Conservation (phyloP, 352 stramenopile species). For the Phytophthora nicotianae region DNA sequence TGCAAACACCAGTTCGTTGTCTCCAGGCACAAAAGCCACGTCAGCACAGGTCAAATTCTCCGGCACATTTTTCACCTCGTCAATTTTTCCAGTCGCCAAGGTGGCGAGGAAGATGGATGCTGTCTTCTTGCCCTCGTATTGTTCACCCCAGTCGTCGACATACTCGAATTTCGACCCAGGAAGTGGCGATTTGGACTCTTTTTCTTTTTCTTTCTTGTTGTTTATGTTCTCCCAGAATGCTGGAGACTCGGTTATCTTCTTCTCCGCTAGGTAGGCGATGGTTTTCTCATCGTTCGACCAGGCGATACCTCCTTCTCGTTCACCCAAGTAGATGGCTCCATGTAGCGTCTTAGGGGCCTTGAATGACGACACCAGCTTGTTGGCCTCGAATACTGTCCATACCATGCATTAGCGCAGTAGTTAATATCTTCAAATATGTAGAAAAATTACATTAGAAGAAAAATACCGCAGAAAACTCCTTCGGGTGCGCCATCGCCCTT, state of each 20-base stretch:
- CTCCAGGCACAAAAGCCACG: slow-evolving; percentile 61
- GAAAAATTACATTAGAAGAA: slow-evolving; percentile 2
- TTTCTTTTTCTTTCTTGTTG: slow-evolving; percentile 18
- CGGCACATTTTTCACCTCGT: slow-evolving; percentile 62
- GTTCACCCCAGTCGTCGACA: slow-evolving; percentile 86
- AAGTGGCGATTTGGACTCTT: slow-evolving; percentile 14
- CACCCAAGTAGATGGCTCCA: slow-evolving; percentile 68
- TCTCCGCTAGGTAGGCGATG: slow-evolving; percentile 82
- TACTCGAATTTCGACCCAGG: slow-evolving; percentile 71
- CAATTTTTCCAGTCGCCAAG: slow-evolving; percentile 63
- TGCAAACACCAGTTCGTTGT: slow-evolving; percentile 69
- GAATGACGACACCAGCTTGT: slow-evolving; percentile 51
- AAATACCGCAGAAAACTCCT: slow-evolving; percentile 51
- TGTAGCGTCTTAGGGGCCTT: slow-evolving; percentile 76
- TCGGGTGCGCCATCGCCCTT: slow-evolving; percentile 41
- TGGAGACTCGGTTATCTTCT: slow-evolving; percentile 48
- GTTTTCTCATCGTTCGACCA: slow-evolving; percentile 79
- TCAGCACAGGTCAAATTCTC: slow-evolving; percentile 69
- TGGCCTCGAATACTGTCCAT: slow-evolving; percentile 46
- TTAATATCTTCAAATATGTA: neutral
- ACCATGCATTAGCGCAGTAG: neutral
- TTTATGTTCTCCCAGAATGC: slow-evolving; percentile 72
- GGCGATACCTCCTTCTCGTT: slow-evolving; percentile 70
- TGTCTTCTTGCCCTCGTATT: slow-evolving; percentile 80
- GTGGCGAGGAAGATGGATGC: slow-evolving; percentile 71